Base-by-base conservation (phyloP, 2,329 filamentous ascomycete genomes). In the Pseudocercospora cruenta region DNA sequence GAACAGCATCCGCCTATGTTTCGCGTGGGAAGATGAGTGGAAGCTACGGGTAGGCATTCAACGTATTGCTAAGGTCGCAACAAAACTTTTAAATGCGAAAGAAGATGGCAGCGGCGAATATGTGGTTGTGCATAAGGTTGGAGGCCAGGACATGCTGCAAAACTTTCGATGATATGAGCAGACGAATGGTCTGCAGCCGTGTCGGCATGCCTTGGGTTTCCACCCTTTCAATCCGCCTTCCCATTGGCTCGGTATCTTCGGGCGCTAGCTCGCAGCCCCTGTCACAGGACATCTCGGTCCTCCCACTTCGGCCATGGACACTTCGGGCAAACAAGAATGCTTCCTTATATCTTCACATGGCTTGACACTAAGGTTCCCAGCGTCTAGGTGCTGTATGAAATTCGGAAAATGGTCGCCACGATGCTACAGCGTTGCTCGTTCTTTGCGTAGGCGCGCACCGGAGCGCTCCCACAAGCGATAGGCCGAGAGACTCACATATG, bases 11-110 rank as follows among this genome's bases (percentile, higher is more conserved):
- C 82, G 91, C 33, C 75, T 94, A 19, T 92, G 89, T 67, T 93
- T 92, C 77, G 83, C 90, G 1, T 93, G 90, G 87, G 90, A 91
- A 77, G 84, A 89, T 1, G 88, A 90, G 73, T 82, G 84, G 22
- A 82, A 86, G 61, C 78, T 96, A n/a, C 82, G 82, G 0, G 90
- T 93, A 72, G 92, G 90, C 0, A 83, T 94, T 4, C 79, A 82
- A 74, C 86, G 90, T 69, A 80, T 94, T 64, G 88, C 82, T 6
- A 74, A 71, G 0, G 83, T 88, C 8, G 78, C 85, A 55, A 73
- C 75, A 65, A 73, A 71, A 47, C 73, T 83, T 72, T 67, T 78
- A 69, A 66, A 60, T 1, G 55, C 45, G 43, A 57, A 43, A 14
- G 45, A 61, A 43, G 60, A 62, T 47, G 45, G 49, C 19, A 45